Base-by-base conservation (phyloP, 257 asterid species). In the Avicennia marina region DNA sequence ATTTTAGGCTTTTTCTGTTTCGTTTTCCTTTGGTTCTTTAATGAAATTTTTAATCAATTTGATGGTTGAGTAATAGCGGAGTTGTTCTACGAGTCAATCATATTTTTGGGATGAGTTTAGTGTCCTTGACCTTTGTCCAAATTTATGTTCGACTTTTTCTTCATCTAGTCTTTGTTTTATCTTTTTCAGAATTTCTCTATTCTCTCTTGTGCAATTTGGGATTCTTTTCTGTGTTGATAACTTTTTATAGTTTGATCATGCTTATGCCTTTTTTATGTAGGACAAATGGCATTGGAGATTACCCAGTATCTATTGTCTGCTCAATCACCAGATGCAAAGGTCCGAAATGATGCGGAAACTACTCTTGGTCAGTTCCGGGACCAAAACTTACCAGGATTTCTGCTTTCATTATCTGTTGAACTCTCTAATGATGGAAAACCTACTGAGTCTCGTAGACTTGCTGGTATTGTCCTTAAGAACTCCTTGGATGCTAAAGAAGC, bases 401-500 rank as follows among this genome's bases (percentile, higher is more conserved):
- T 89, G 56, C 68, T 89, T 6, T 89, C 95, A 6, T 57, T 89
- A 57, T 85, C 94, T 5, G 62, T 76, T 46, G 95, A 89, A 43
- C 91, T 89, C 65, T 75, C 93, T 0, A 76, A 66, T 47, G 95
- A 86, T 47, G 77, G 76, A 0, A 89, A 89, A 31, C 97, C 97
- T 20, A 65, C 71, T 0, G 94, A 83, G 59, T 73, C 89, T 18
- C 94, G 97, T 15, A 77, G 85, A 31, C 89, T 89, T 53, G 97
- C 97, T 39, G 97, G 97, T 58, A 75, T 86, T 45, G 77, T 89
- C 43, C 83, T 89, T 33, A 89, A 89, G 74, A 89, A 89, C 58
- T 74, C 94, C 0, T 63, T 89, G 87, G 89, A 86, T 69, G 94
- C 97, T 17, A 89, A 86, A 73, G 97, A 89, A 41, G 61, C 79